Base-by-base conservation (phyloP, 1,139 yeast genomes). In the Candida buenavistaensis region DNA sequence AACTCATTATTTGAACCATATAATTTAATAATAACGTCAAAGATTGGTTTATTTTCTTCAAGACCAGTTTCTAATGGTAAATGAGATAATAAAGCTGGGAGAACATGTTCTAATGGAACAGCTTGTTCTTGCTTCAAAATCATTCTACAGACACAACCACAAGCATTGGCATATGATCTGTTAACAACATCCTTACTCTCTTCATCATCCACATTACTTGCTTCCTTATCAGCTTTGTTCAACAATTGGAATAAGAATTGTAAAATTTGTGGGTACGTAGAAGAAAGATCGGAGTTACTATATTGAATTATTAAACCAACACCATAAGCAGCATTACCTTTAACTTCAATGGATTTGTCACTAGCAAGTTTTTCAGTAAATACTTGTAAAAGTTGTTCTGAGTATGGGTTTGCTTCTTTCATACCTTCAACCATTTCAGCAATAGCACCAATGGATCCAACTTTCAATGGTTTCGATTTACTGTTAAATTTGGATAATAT, bases 111-210 rank as follows among this genome's bases (percentile, higher is more conserved):
- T 51, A 89, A 65, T 42, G 97, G 97, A 46, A 92, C 81, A 30
- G 82, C 75, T 36, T 67, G 67, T 52, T 79, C 80, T 57, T 85
- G 77, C 57, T 83, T 82, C 59, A 86, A 68, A 14, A 87, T 76
- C 87, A 92, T 75, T 65, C 98, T 82, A 22, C 96, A 89, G 42
- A 90, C 95, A 75, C 98, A 92, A 30, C 99, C 99, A 61, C 95
- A 85, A 6, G 96, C 96, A 60, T 92, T 92, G 43, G 97, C 96
- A 50, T 80, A 78, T 10, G 95, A 80, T 64, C 97, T 78, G 62
- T 84, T 81, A 47, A 87, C 78, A 43, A 80, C 85, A 47, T 89
- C 96, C 57, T 75, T 77, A 32, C 87, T 76, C 59, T 86, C 95
- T 46, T 82, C 94, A 49, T 83, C 94, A 40, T 72, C 75, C 40